Percentiles rank a stretch among this genome's conserved stretches.
Conservation (phyloP, 257 asterid species). For the Plectranthus barbatus region DNA sequence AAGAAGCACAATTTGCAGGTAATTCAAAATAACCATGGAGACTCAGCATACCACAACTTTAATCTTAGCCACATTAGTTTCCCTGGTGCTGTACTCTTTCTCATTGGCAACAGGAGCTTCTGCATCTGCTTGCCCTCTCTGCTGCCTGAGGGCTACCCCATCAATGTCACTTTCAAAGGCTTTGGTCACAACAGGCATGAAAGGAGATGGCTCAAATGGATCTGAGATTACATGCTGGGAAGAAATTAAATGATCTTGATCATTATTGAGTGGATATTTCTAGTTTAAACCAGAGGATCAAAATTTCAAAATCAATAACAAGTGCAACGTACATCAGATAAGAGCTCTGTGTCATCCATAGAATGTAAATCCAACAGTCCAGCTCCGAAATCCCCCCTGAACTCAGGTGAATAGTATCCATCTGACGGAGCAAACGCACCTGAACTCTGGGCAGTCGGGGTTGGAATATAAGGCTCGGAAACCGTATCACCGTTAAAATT, state of each 20-base stretch:
- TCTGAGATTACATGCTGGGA: slow-evolving; percentile 89
- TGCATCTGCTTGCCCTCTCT: slow-evolving; percentile 43
- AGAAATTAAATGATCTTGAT: slow-evolving; percentile 20
- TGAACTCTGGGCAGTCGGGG: slow-evolving; percentile 67
- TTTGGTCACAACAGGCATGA: slow-evolving; percentile 77
- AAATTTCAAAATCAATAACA: not conserved
- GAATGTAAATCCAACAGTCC: slow-evolving; percentile 95
- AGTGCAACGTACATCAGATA: slow-evolving; percentile 68
- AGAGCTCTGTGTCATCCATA: slow-evolving; percentile 97
- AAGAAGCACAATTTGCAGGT: slow-evolving; percentile 5
- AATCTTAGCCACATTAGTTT: slow-evolving; percentile 90
- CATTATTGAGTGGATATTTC: slow-evolving; percentile 8
- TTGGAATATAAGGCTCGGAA: slow-evolving; percentile 74
- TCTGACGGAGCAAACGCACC: slow-evolving; percentile 60
- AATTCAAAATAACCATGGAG: slow-evolving; percentile 4
- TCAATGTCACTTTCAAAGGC: slow-evolving; percentile 66
- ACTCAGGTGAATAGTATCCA: slow-evolving; percentile 72
- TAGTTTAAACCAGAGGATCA: slow-evolving; percentile 15
- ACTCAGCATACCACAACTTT: slow-evolving; percentile 79
- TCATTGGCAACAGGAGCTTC: slow-evolving; percentile 54
- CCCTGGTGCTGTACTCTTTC: slow-evolving; percentile 59
- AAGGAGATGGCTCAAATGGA: slow-evolving; percentile 93
- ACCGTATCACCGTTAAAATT: slow-evolving; percentile 81
- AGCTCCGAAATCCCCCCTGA: slow-evolving; percentile 92
- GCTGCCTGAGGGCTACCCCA: slow-evolving; percentile 42